Conservation (phyloP, 768 basidiomycete genomes). For the Pulveroboletus sp. region DNA sequence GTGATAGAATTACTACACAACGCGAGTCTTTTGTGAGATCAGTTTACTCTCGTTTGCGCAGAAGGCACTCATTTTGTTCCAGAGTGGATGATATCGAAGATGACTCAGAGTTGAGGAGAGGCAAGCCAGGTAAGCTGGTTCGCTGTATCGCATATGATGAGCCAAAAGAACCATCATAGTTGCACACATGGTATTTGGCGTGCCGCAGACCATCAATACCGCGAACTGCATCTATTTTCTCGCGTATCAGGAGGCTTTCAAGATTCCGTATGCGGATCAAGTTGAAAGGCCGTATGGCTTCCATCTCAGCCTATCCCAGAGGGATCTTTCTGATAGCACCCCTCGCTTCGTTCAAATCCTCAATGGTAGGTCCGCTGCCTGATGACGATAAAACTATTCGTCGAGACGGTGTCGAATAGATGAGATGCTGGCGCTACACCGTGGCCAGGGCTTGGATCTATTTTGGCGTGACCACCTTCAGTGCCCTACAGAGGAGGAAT, state of each 20-base stretch:
- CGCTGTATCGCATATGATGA: background rate
- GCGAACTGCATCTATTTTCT: conserved; percentile 98
- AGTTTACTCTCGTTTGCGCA: background rate
- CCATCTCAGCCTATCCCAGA: conserved; percentile 35
- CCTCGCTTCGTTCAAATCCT: conserved; percentile 65
- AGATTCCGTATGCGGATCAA: conserved; percentile 10
- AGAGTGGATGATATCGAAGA: conserved; percentile 98
- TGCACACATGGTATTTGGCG: conserved; percentile 95
- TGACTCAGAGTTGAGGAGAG: conserved; percentile 79
- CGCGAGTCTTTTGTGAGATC: conserved; percentile 81
- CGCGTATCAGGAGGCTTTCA: conserved; percentile 79
- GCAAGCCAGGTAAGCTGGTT: conserved; percentile 62
- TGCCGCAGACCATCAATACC: conserved; percentile 94
- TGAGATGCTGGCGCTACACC: conserved; percentile 80
- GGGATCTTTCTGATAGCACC: conserved; percentile 18
- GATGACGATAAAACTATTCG: background rate
- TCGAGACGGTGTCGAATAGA: conserved; percentile 23
- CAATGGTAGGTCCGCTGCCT: conserved; percentile 47
- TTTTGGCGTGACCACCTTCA: conserved; percentile 88
- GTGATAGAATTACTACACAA: conserved; percentile 91
- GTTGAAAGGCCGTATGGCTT: conserved; percentile 19
- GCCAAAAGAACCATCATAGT: conserved; percentile 51
- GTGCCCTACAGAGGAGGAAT: conserved; percentile 94
- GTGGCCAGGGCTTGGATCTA: conserved; percentile 90
- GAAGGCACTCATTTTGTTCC: conserved; percentile 3